phyloP scores from a whole-genome alignment of 2,329 filamentous ascomycete genomes.

The Talaromyces sp. region DNA sequence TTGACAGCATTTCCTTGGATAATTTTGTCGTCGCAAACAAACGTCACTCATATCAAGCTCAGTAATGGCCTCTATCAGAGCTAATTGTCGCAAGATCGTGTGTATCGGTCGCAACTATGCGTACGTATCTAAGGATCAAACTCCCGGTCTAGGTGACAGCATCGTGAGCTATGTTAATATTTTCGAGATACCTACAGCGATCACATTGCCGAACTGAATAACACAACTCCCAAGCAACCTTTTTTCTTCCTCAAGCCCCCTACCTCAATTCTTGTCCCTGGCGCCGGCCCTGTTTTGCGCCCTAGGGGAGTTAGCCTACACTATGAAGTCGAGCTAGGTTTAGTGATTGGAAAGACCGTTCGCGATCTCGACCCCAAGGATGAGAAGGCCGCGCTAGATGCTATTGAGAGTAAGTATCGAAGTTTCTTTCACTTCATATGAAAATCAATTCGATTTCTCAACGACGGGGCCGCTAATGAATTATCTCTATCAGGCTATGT shows the following conservation, averaged over 20 bases:
- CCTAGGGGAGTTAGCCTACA: slow-evolving; percentile 84
- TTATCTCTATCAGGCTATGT: slow-evolving; percentile 64
- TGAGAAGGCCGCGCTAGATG: slow-evolving; percentile 73
- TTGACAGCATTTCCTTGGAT: no score
- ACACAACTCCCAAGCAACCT: slow-evolving; percentile 83
- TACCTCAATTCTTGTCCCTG: slow-evolving; percentile 79
- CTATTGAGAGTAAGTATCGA: slow-evolving; percentile 68
- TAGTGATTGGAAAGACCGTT: slow-evolving; percentile 82
- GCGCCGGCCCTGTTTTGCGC: slow-evolving; percentile 75
- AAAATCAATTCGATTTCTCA: background rate
- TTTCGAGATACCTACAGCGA: slow-evolving; percentile 59
- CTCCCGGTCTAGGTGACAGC: background rate
- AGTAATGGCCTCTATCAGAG: slow-evolving; percentile 51
- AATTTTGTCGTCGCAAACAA: no score
- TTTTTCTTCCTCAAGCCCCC: slow-evolving; percentile 99
- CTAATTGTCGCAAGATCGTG: slow-evolving; percentile 72
- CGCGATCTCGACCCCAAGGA: slow-evolving; percentile 76
- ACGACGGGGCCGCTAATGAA: background rate
- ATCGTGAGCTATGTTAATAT: background rate
- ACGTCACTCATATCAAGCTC: slow-evolving; percentile 35
- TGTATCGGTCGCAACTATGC: slow-evolving; percentile 97
- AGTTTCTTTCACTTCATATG: background rate
- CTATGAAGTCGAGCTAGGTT: slow-evolving; percentile 91
- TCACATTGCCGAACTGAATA: slow-evolving; percentile 91
- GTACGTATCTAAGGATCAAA: slow-evolving; percentile 54